A percentile compares a stretch with the other conserved stretches of the same genome.
phyloP scores from a whole-genome alignment of 495 filamentous ascomycete genomes.

The Bombardia bombarda region DNA sequence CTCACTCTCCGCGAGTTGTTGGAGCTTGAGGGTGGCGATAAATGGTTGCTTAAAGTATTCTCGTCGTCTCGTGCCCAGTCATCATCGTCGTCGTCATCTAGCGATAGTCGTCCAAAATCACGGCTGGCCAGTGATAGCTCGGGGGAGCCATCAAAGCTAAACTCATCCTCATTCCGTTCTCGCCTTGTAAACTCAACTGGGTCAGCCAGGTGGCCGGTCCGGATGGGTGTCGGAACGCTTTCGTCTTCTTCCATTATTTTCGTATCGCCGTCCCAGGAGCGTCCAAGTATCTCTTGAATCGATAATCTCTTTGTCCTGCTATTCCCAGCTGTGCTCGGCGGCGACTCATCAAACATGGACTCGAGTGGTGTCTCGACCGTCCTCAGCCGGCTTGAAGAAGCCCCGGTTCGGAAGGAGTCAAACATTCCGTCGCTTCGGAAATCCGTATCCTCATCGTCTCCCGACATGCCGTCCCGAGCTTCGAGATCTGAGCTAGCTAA shows the following conservation, averaged over 20 bases:
- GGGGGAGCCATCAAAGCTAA: conserved; percentile 11
- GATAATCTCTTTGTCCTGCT: conserved; percentile 50
- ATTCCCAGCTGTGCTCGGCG: conserved; percentile 42
- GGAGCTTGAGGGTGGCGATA: conserved; percentile 48
- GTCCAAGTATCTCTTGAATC: conserved; percentile 45
- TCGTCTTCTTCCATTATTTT: conserved; percentile 63
- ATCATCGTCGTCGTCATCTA: conserved; percentile 57
- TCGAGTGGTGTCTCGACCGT: conserved; percentile 60
- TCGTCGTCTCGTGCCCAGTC: conserved; percentile 55
- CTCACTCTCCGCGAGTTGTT: conserved; percentile 39
- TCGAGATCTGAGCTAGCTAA: conserved; percentile 78
- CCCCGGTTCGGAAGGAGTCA: conserved; percentile 80
- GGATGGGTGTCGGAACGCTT: conserved; percentile 49
- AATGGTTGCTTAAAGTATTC: conserved; percentile 37
- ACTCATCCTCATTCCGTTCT: conserved; percentile 8
- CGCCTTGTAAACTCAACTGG: conserved; percentile 10
- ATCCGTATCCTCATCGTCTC: conserved; percentile 81
- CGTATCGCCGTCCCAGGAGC: conserved; percentile 40
- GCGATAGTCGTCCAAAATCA: conserved; percentile 39
- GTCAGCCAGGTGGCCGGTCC: conserved; percentile 19
- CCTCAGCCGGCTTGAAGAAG: conserved; percentile 48
- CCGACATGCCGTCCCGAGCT: conserved; percentile 61
- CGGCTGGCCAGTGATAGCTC: conserved; percentile 14
- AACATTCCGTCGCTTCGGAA: conserved; percentile 84
- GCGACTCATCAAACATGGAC: conserved; percentile 77